Evolutionary conservation across 371 early-diverging fungal genomes (phyloP).

Genomic region (Chytridium lagenaria): DNA sequence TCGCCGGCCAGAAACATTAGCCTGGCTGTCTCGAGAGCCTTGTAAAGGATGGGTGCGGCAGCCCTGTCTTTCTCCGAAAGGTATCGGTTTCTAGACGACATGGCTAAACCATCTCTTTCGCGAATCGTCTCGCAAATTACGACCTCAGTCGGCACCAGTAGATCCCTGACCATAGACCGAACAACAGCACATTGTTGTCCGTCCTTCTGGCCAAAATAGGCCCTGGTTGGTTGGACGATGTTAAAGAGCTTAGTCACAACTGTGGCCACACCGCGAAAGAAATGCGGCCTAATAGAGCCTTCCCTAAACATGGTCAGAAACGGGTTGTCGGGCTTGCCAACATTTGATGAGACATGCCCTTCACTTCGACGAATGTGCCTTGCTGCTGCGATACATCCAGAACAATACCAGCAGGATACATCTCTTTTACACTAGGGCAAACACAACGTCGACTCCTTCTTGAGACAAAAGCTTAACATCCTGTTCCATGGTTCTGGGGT

Average conservation of each 20-base stretch:
- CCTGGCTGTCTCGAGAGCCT: conserved; percentile 68
- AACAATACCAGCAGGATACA: conserved; percentile 93
- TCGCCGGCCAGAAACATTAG: conserved; percentile 57
- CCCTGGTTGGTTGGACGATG: conserved; percentile 81
- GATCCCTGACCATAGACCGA: conserved; percentile 73
- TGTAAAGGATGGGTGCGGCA: conserved; percentile 78
- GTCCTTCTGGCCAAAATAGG: conserved; percentile 97
- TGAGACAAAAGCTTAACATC: conserved; percentile 72
- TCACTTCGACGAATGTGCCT: conserved; percentile 92
- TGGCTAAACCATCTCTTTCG: conserved; percentile 86
- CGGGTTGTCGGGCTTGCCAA: conserved; percentile 16
- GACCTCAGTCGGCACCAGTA: conserved; percentile 79
- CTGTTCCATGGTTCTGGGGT: conserved; percentile 83
- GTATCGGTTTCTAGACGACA: conserved; percentile 90
- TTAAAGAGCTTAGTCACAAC: conserved; percentile 94
- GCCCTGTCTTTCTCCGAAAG: conserved; percentile 72
- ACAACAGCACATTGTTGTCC: conserved; percentile 94
- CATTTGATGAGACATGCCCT: conserved; percentile 86
- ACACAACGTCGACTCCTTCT: conserved; percentile 58
- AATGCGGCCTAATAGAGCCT: conserved; percentile 91
- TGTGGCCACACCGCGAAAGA: conserved; percentile 97
- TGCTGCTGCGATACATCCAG: conserved; percentile 75
- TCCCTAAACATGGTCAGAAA: conserved; percentile 56
- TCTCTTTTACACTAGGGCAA: conserved; percentile 81
- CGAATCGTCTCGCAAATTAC: conserved; percentile 80